Conservation (phyloP, 2,329 filamentous ascomycete species). For the Arachnopeziza araneosa region DNA sequence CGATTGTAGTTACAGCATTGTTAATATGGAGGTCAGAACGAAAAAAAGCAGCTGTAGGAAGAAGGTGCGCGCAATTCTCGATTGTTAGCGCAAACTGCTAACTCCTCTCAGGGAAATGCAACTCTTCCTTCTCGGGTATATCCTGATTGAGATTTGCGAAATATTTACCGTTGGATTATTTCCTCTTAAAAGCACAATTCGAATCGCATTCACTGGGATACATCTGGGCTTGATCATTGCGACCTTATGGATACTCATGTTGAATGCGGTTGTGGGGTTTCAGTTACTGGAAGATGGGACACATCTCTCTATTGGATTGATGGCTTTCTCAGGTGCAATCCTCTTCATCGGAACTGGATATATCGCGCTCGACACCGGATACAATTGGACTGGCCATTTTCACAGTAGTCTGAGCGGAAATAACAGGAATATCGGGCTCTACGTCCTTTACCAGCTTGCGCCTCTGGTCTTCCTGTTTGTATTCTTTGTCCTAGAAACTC, state of each 20-base stretch:
- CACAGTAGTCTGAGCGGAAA: constrained; percentile 51
- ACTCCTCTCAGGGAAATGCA: constrained; percentile 76
- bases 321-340: constrained; percentile 61
- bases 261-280: constrained; percentile 89
- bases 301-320: constrained; percentile 70
- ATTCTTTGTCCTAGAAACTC: constrained; percentile 77
- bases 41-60: constrained; percentile 89
- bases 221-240: constrained; percentile 88
- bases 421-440: constrained; percentile 77
- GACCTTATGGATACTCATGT: constrained; percentile 82
- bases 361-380: constrained; percentile 90
- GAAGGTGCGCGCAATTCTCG: constrained; percentile 54
- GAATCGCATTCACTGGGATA: constrained; percentile 79
- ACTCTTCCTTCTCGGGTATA: constrained; percentile 80
- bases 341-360: constrained; percentile 91
- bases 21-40: constrained; percentile 76
- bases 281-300: constrained; percentile 94
- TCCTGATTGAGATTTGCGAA: constrained; percentile 86
- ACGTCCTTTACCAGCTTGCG: constrained; percentile 87
- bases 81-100: neutral
- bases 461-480: constrained; percentile 84
- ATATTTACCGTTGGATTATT: constrained; percentile 94
- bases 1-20: constrained; percentile 61
- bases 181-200: constrained; percentile 63
- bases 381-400: constrained; percentile 78